phyloP scores from a whole-genome alignment of 148 eudicot species.

The Rhododendron vialii region DNA sequence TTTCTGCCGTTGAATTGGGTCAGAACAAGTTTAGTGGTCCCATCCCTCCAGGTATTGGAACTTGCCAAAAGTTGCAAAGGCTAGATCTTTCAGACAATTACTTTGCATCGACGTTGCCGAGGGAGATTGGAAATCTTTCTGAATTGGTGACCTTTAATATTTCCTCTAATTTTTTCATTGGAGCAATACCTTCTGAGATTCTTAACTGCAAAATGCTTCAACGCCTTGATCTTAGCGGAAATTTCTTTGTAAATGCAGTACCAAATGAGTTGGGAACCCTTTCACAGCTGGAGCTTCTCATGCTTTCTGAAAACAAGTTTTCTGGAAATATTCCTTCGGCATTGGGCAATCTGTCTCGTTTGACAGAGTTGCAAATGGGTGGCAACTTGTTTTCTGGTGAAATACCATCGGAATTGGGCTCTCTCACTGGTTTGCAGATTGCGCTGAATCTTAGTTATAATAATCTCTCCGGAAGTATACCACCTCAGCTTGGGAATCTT shows the following conservation, averaged over 20 bases:
- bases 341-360: constrained; percentile 69
- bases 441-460: constrained; percentile 79
- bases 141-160: constrained; percentile 77
- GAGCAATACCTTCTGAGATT: constrained; percentile 60
- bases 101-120: constrained; percentile 59
- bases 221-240: constrained; percentile 84
- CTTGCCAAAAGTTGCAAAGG: constrained; percentile 72
- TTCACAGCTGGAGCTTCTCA: constrained; percentile 73
- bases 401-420: constrained; percentile 74
- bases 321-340: constrained; percentile 68
- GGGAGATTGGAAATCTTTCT: constrained; percentile 65
- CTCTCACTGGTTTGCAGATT: constrained; percentile 74
- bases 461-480: constrained; percentile 72
- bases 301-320: constrained; percentile 72
- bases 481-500: constrained; percentile 80
- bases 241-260: constrained; percentile 46
- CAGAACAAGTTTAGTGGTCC: constrained; percentile 81
- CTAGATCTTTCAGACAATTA: constrained; percentile 74
- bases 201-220: constrained; percentile 79
- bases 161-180: constrained; percentile 64
- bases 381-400: constrained; percentile 68
- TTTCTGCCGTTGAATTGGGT: constrained; percentile 79
- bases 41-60: constrained; percentile 56
- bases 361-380: constrained; percentile 86
- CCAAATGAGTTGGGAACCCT: constrained; percentile 74